Evolutionary conservation across 345 rosid species (phyloP).

Genomic region (Euphorbia peplus): DNA sequence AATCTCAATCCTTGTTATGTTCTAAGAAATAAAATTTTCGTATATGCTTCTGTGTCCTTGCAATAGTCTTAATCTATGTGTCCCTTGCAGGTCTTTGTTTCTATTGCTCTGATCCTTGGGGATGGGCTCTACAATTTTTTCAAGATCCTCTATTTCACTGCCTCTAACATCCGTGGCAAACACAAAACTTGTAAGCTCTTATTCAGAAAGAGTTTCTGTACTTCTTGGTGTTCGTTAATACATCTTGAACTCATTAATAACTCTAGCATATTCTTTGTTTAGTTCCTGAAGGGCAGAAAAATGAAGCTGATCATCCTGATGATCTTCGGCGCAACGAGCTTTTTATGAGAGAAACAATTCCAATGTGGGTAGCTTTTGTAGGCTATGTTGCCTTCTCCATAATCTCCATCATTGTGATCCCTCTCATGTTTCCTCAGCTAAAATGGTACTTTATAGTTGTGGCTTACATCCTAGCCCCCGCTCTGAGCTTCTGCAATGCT

Average conservation of each 20-base stretch:
- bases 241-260: too few species aligned
- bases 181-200: constrained; percentile 40
- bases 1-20: too few species aligned
- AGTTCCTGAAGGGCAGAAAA: constrained; percentile 32
- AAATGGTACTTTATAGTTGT: constrained; percentile 87
- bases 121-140: constrained; percentile 92
- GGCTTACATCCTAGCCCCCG: constrained; percentile 83
- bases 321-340: constrained; percentile 56
- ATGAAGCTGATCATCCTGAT: constrained; percentile 17
- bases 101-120: constrained; percentile 79
- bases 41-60: too few species aligned
- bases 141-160: constrained; percentile 62
- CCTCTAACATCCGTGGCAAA: constrained; percentile 39
- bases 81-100: constrained; percentile 64
- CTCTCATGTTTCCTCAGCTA: constrained; percentile 79
- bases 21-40: too few species aligned
- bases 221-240: too few species aligned
- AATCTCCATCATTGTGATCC: constrained; percentile 65
- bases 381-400: constrained; percentile 67
- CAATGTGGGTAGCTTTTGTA: constrained; percentile 66
- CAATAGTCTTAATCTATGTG: too few species aligned
- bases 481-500: constrained; percentile 92
- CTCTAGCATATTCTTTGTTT: constrained; percentile 10
- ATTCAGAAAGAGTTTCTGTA: too few species aligned
- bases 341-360: constrained; percentile 70